Percentiles rank a stretch among this genome's conserved stretches.
Conservation (phyloP, 805 yeast genomes). For the Isabelozyma gotoi region DNA sequence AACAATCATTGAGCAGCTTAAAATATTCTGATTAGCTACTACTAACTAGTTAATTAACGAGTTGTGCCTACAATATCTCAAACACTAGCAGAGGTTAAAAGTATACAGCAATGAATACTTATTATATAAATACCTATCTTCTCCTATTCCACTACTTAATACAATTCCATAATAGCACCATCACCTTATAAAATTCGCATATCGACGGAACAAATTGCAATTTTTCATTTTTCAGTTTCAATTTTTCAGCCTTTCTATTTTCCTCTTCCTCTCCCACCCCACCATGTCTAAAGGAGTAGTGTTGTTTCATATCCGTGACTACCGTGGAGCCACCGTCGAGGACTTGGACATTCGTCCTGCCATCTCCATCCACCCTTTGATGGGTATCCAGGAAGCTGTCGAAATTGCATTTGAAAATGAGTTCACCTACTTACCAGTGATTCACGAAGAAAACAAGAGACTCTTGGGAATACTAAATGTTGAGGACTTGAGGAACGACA, state of each 20-base stretch:
- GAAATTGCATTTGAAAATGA: slow-evolving; percentile 57
- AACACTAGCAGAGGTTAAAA: too few species aligned
- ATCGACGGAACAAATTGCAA: too few species aligned
- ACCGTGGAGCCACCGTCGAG: slow-evolving; percentile 55
- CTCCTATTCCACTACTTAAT: neutral
- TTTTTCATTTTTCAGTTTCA: neutral
- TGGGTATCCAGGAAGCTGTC: slow-evolving; percentile 47
- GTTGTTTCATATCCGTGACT: slow-evolving; percentile 34
- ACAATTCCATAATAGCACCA: neutral
- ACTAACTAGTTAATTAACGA: too few species aligned
- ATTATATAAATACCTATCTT: too few species aligned
- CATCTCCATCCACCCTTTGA: slow-evolving; percentile 48
- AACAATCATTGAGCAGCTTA: too few species aligned
- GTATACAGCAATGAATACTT: too few species aligned
- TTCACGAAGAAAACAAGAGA: slow-evolving; percentile 44
- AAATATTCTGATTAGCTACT: too few species aligned
- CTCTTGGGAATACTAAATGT: slow-evolving; percentile 51
- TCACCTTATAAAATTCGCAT: too few species aligned
- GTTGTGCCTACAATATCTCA: too few species aligned
- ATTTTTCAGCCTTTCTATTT: neutral
- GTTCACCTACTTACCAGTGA: slow-evolving; percentile 55
- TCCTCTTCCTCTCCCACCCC: neutral
- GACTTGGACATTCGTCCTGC: slow-evolving; percentile 62
- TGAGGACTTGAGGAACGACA: slow-evolving; percentile 37
- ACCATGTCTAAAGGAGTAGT: slow-evolving; percentile 2